Percentiles rank a stretch among this genome's conserved stretches.
Conservation (phyloP, 257 asterid genomes). For the Haberlea rhodopensis region DNA sequence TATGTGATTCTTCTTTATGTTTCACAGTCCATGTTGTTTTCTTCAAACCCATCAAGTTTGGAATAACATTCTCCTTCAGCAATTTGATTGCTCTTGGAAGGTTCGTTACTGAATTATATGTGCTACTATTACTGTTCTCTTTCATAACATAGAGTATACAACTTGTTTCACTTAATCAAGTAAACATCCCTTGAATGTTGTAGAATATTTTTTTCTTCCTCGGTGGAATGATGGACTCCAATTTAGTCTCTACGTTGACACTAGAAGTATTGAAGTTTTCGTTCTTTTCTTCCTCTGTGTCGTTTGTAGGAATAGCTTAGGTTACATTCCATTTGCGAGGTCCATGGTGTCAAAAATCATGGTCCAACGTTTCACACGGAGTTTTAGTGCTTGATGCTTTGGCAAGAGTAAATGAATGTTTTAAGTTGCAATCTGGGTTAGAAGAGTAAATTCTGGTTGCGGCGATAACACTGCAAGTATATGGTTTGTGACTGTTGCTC, state of each 20-base stretch:
- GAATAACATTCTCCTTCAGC: conserved; percentile 92
- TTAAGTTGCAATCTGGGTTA: conserved; percentile 6
- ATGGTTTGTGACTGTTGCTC: not conserved
- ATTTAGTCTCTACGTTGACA: not conserved
- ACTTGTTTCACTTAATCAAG: not conserved
- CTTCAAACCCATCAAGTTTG: conserved; percentile 96
- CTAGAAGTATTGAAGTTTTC: not conserved
- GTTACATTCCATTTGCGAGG: conserved; percentile 95
- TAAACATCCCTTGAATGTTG: not conserved
- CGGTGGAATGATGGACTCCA: not conserved
- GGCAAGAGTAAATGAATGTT: conserved; percentile 17
- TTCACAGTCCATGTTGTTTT: conserved; percentile 90
- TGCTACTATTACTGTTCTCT: not conserved
- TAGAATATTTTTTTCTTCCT: no score
- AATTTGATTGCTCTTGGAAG: conserved; percentile 98
- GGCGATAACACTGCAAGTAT: not conserved
- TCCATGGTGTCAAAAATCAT: conserved; percentile 89
- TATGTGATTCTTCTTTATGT: conserved; percentile 16
- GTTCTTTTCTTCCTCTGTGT: conserved; percentile 10
- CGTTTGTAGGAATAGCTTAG: conserved; percentile 87
- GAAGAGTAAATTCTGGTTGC: conserved; percentile 23
- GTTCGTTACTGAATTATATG: conserved; percentile 37
- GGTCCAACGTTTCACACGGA: conserved; percentile 90
- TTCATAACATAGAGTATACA: not conserved
- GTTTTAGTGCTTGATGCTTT: conserved; percentile 39